Conservation (phyloP, 2,329 filamentous ascomycete species). For the Achaetomium macrosporum region DNA sequence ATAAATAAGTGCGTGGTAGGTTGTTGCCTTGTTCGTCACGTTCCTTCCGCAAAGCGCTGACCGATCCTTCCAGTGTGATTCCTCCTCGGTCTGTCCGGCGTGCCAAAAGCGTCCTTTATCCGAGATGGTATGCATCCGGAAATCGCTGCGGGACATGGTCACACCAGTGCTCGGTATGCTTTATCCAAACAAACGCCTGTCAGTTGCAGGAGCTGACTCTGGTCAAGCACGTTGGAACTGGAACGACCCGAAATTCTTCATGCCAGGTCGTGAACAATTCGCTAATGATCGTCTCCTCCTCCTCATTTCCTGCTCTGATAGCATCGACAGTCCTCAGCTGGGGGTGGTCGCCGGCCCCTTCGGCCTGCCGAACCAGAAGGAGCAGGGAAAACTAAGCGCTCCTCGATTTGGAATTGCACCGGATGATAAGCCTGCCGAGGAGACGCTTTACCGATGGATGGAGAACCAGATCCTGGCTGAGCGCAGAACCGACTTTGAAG, state of each 20-base stretch:
- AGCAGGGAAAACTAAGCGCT: neutral
- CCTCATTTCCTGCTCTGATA: conserved; percentile 13
- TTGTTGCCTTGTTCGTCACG: neutral
- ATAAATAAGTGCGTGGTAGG: conserved; percentile 44
- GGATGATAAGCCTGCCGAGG: neutral
- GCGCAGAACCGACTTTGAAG: conserved; percentile 7
- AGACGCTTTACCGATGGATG: conserved; percentile 11
- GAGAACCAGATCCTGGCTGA: conserved; percentile 11
- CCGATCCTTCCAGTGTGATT: conserved; percentile 14
- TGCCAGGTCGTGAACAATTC: conserved; percentile 9
- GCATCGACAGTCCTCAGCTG: conserved; percentile 5
- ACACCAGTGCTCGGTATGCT: conserved; percentile 7
- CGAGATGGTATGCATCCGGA: conserved; percentile 11
- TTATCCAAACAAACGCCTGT: neutral
- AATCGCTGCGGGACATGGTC: neutral
- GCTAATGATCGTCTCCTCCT: neutral
- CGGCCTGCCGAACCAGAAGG: neutral
- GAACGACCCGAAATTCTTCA: neutral
- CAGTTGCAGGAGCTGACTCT: neutral
- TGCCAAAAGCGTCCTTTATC: conserved; percentile 8
- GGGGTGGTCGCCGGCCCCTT: conserved; percentile 5
- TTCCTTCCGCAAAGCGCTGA: conserved; percentile 12
- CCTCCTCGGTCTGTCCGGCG: conserved; percentile 1
- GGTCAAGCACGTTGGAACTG: conserved; percentile 17
- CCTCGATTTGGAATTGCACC: neutral